Evolutionary conservation across 139 green algal species (phyloP).

Genomic region (Chlorella vulgaris): DNA sequence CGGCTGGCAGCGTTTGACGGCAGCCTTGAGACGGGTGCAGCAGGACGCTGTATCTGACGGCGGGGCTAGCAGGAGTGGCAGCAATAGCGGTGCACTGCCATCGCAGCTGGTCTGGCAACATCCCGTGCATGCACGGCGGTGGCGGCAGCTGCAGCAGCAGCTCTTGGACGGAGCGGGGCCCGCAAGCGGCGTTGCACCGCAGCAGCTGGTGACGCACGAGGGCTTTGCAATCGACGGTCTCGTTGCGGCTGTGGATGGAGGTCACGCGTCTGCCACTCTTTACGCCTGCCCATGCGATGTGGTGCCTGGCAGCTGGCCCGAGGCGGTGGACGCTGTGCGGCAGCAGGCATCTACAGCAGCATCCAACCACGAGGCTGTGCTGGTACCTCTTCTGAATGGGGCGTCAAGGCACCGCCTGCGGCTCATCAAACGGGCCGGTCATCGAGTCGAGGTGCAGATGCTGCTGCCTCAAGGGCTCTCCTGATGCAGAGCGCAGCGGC

Average conservation of each 20-base stretch:
- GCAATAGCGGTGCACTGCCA: background rate
- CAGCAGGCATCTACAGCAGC: background rate
- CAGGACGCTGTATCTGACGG: background rate
- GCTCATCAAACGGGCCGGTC: conserved; percentile 1
- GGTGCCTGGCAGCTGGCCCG: background rate
- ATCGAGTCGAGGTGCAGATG: background rate
- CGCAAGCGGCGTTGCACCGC: background rate
- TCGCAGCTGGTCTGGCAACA: conserved; percentile 9
- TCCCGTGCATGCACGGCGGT: conserved; percentile 11
- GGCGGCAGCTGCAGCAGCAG: background rate
- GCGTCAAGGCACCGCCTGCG: conserved; percentile 7
- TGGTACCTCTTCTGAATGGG: conserved; percentile 24
- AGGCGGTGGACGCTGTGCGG: background rate
- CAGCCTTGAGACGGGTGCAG: background rate
- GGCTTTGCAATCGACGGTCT: conserved; percentile 16
- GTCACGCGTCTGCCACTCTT: background rate
- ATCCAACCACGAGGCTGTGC: background rate
- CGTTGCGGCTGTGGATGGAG: background rate
- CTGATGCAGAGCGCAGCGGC: too few species aligned
- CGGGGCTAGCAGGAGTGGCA: background rate
- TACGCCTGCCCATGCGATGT: conserved; percentile 11
- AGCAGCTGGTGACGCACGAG: background rate
- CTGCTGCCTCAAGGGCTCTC: background rate
- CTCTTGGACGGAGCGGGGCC: background rate
- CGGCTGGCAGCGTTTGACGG: background rate